phyloP scores from a whole-genome alignment of 805 yeast species.

The Wickerhamiella spandovensis region DNA sequence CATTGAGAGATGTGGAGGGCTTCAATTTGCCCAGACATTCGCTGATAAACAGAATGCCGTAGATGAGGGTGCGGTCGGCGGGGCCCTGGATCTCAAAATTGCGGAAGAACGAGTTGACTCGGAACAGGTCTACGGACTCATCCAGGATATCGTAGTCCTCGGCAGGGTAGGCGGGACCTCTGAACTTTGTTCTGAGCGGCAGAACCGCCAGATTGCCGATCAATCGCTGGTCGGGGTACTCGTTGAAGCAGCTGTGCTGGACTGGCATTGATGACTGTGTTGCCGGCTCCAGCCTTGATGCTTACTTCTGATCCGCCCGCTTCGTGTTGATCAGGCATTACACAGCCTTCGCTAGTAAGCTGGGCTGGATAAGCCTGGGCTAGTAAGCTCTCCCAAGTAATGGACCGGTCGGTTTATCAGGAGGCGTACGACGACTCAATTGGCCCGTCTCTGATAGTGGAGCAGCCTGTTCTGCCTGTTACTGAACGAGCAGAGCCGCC shows the following conservation, averaged over 20 bases:
- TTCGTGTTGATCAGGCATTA: too few relatives aligned
- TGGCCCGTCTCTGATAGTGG: not conserved
- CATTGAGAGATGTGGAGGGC: slow-evolving; percentile 31
- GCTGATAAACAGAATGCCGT: slow-evolving; percentile 81
- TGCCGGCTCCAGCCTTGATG: too few relatives aligned
- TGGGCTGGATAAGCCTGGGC: too few relatives aligned
- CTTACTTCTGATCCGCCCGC: too few relatives aligned
- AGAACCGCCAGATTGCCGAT: slow-evolving; percentile 68
- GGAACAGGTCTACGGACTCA: slow-evolving; percentile 77
- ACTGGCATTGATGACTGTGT: slow-evolving; percentile 17
- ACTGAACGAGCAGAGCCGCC: not conserved
- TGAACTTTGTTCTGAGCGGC: slow-evolving; percentile 68
- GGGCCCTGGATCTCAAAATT: slow-evolving; percentile 95
- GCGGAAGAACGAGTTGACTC: slow-evolving; percentile 93
- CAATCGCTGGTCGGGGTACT: slow-evolving; percentile 28
- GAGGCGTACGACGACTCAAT: slow-evolving; percentile 1
- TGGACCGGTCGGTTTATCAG: slow-evolving; percentile 12
- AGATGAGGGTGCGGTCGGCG: slow-evolving; percentile 81
- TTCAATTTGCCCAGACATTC: slow-evolving; percentile 63
- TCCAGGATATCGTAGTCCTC: slow-evolving; percentile 79
- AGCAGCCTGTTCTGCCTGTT: not conserved
- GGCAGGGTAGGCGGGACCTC: slow-evolving; percentile 86
- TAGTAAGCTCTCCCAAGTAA: not conserved
- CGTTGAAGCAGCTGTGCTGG: slow-evolving; percentile 20
- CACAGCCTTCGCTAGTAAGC: too few relatives aligned